phyloP scores from a whole-genome alignment of 805 yeast genomes.

The Cyberlindnera petersonii region DNA sequence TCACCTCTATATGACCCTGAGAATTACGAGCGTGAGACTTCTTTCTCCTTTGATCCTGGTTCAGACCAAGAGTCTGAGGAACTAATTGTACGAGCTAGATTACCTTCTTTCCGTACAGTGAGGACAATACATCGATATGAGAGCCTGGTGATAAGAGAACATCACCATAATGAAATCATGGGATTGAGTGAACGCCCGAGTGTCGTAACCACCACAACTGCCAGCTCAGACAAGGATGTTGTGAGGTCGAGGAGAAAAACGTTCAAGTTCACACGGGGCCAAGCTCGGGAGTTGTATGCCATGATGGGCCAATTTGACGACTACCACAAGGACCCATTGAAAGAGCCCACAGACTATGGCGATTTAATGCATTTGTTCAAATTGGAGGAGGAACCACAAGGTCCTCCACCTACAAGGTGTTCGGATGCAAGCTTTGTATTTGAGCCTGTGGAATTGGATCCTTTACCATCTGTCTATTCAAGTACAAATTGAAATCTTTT shows the following conservation, averaged over 20 bases:
- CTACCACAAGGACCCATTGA: constrained; percentile 9
- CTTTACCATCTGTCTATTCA: not conserved
- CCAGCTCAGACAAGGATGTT: constrained; percentile 5
- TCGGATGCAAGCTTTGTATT: not conserved
- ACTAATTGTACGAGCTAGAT: too few species aligned
- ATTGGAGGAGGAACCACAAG: not conserved
- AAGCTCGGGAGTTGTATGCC: constrained; percentile 9
- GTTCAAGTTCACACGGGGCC: constrained; percentile 7
- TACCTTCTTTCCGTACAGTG: too few species aligned
- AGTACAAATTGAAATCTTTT: not conserved
- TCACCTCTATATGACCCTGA: too few species aligned
- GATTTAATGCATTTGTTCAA: not conserved
- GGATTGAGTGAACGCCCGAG: too few species aligned
- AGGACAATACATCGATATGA: too few species aligned
- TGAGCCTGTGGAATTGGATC: constrained; percentile 1
- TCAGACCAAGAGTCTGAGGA: too few species aligned
- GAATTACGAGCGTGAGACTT: too few species aligned
- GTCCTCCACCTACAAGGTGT: constrained; percentile 8
- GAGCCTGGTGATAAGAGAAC: not conserved
- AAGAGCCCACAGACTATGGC: not conserved
- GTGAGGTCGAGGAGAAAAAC: constrained; percentile 7
- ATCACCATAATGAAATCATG: too few species aligned
- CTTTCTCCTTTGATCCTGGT: too few species aligned
- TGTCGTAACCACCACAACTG: not conserved
- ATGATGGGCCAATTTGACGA: constrained; percentile 18